A percentile compares a stretch with the other conserved stretches of the same genome.
Conservation (phyloP, 192 early-diverging fungal genomes). For the Phlyctochytrium arcticum region DNA sequence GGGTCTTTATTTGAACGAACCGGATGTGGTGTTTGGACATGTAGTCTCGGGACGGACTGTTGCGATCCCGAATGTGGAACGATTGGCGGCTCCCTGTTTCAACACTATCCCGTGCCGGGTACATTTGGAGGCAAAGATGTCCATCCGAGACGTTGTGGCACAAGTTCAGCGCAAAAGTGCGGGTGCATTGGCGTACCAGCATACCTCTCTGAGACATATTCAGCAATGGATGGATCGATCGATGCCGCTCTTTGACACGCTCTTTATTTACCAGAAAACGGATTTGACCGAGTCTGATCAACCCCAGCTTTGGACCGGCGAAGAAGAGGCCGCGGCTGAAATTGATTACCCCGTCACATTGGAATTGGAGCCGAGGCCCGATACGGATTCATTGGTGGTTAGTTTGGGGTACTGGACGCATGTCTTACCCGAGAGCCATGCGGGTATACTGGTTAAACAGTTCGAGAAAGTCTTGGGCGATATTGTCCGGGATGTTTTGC, state of each 20-base stretch:
- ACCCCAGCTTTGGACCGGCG: not conserved
- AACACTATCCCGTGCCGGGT: not conserved
- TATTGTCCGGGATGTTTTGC: not conserved
- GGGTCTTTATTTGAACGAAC: not conserved
- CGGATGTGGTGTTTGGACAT: not conserved
- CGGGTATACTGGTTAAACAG: not conserved
- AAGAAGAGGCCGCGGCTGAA: not conserved
- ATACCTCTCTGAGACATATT: not conserved
- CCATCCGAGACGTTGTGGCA: not conserved
- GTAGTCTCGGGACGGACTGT: not conserved
- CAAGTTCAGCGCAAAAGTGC: not conserved
- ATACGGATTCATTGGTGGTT: not conserved
- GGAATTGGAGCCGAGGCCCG: slow-evolving; percentile 4
- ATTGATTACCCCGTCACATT: slow-evolving; percentile 9
- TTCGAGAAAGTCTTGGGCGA: not conserved
- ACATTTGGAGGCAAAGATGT: not conserved
- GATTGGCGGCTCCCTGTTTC: not conserved
- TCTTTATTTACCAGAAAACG: not conserved
- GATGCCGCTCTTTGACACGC: not conserved
- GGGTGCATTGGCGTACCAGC: not conserved
- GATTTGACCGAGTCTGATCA: not conserved
- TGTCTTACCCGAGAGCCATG: not conserved
- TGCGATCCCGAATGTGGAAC: not conserved
- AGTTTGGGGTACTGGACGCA: not conserved
- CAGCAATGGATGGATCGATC: not conserved